Evolutionary conservation across 352 stramenopile genomes (phyloP).

Genomic region (Plasmopara muralis): DNA sequence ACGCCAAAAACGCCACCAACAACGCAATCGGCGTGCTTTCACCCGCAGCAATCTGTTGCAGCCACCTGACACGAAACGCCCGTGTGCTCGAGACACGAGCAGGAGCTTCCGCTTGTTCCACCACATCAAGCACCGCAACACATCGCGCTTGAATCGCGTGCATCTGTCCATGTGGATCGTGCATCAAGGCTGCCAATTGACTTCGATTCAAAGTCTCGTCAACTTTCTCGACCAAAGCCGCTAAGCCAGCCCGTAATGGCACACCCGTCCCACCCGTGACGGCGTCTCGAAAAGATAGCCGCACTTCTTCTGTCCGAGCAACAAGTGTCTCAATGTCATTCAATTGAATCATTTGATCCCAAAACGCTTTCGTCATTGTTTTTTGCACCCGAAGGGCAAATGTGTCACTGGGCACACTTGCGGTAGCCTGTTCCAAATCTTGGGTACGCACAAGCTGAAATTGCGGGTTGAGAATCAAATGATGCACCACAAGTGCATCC

Average conservation of each 20-base stretch:
- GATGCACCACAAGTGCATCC: slow-evolving; percentile 57
- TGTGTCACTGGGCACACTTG: slow-evolving; percentile 16
- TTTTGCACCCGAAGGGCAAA: slow-evolving; percentile 35
- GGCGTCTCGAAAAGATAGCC: slow-evolving; percentile 31
- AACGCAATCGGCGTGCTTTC: slow-evolving; percentile 22
- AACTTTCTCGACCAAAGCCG: slow-evolving; percentile 32
- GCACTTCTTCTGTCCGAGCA: slow-evolving; percentile 44
- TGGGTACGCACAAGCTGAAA: slow-evolving; percentile 37
- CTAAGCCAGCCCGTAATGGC: slow-evolving; percentile 12
- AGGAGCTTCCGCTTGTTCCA: slow-evolving; percentile 46
- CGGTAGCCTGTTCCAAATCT: slow-evolving; percentile 19
- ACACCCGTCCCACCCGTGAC: slow-evolving; percentile 22
- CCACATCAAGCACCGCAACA: slow-evolving; percentile 34
- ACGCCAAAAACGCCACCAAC: slow-evolving; percentile 58
- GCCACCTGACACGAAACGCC: slow-evolving; percentile 29
- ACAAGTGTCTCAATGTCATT: slow-evolving; percentile 49
- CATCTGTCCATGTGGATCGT: slow-evolving; percentile 24
- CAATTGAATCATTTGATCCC: slow-evolving; percentile 44
- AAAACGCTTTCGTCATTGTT: slow-evolving; percentile 63
- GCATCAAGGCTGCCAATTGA: slow-evolving; percentile 33
- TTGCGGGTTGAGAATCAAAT: slow-evolving; percentile 65
- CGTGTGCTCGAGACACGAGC: slow-evolving; percentile 40
- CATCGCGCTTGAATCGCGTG: slow-evolving; percentile 34
- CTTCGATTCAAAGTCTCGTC: slow-evolving; percentile 27
- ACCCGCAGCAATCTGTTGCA: slow-evolving; percentile 19